phyloP scores from a whole-genome alignment of 2,329 filamentous ascomycete species.

The Pseudogymnoascus destructans region DNA sequence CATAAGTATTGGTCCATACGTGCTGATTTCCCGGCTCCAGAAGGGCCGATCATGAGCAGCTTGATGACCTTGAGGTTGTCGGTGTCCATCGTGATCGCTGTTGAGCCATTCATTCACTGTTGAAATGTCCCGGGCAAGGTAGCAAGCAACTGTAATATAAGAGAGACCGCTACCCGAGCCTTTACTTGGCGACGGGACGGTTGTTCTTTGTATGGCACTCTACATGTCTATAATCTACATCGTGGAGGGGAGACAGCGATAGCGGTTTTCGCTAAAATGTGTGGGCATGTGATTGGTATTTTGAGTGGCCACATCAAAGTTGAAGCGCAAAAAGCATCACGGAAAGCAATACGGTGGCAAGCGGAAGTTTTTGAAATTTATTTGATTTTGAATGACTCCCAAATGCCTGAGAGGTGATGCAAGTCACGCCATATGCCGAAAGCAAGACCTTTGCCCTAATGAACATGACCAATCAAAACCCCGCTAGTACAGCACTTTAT shows the following conservation, averaged over 20 bases:
- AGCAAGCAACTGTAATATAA: neutral
- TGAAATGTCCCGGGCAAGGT: neutral
- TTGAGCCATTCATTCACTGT: slow-evolving; percentile 13
- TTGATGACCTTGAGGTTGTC: slow-evolving; percentile 39
- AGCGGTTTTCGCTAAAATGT: slow-evolving; percentile 6
- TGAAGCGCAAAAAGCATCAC: neutral
- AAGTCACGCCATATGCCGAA: slow-evolving; percentile 26
- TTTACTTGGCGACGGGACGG: neutral
- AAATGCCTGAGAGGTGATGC: slow-evolving; percentile 24
- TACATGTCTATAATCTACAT: neutral
- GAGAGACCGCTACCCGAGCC: neutral
- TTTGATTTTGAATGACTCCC: slow-evolving; percentile 25
- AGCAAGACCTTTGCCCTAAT: slow-evolving; percentile 20
- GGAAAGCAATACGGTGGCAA: neutral
- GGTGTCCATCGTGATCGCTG: slow-evolving; percentile 28
- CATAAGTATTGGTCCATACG: slow-evolving; percentile 27
- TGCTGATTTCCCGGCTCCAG: slow-evolving; percentile 42
- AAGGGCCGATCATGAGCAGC: slow-evolving; percentile 42
- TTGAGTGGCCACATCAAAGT: neutral
- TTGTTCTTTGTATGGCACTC: neutral
- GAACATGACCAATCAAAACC: slow-evolving; percentile 26
- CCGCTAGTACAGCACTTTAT: slow-evolving; percentile 40
- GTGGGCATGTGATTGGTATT: slow-evolving; percentile 7
- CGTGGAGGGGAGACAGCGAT: neutral
- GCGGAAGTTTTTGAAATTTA: slow-evolving; percentile 19